Percentiles rank a stretch among this genome's conserved stretches.
phyloP scores from a whole-genome alignment of 2,329 filamentous ascomycete genomes.

The Ceratocystis alfenasii region DNA sequence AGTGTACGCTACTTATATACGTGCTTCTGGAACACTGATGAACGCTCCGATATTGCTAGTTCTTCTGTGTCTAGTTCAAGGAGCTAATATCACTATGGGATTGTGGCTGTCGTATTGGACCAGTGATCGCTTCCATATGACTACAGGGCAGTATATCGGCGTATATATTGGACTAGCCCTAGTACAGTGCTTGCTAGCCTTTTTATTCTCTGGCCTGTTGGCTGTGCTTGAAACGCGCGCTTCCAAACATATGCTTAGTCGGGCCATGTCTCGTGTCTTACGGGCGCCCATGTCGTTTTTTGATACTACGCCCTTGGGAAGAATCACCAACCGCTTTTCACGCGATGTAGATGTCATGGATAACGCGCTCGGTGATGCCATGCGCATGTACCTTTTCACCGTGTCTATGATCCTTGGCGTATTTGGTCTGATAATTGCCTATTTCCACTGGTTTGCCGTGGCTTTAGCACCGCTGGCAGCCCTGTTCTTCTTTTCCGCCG shows the following conservation, averaged over 20 bases:
- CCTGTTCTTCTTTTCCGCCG: conserved; percentile 68
- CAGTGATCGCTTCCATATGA: conserved; percentile 58
- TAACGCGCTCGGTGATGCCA: conserved; percentile 75
- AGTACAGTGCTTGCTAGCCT: conserved; percentile 61
- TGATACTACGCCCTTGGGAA: conserved; percentile 87
- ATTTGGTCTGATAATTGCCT: conserved; percentile 85
- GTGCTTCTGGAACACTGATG: conserved; percentile 58
- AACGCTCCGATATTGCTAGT: conserved; percentile 53
- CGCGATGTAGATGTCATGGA: conserved; percentile 96
- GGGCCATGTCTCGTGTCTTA: conserved; percentile 66
- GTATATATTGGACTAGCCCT: conserved; percentile 60
- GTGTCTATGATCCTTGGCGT: conserved; percentile 70
- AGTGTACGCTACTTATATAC: conserved; percentile 67
- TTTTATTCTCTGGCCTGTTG: conserved; percentile 65
- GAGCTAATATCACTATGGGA: conserved; percentile 74
- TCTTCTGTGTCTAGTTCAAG: conserved; percentile 61
- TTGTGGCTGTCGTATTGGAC: conserved; percentile 95
- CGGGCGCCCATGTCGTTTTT: conserved; percentile 79
- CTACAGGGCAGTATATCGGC: conserved; percentile 59
- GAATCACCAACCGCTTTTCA: conserved; percentile 93
- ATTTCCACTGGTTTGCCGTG: conserved; percentile 74
- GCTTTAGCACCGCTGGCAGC: conserved; percentile 54
- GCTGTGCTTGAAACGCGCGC: conserved; percentile 70
- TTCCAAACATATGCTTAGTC: conserved; percentile 68
- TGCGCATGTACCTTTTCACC: conserved; percentile 86